Evolutionary conservation across 2,329 filamentous ascomycete genomes (phyloP).

Genomic region (Aureobasidium leucospermi): DNA sequence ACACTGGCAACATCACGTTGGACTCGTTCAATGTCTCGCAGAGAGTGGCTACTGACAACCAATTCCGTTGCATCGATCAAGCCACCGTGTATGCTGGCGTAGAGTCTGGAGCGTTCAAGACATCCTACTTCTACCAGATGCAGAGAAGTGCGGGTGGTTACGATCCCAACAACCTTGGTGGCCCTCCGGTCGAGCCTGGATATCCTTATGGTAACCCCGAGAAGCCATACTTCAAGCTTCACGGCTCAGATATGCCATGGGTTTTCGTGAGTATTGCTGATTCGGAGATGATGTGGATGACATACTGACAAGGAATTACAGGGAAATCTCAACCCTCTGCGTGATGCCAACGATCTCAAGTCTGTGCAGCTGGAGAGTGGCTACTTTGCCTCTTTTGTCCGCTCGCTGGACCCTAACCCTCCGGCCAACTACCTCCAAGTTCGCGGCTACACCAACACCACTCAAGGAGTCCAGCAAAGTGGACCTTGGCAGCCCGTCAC

Average conservation of each 20-base stretch:
- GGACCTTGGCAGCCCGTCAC: slow-evolving; percentile 32
- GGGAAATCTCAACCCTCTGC: slow-evolving; percentile 32
- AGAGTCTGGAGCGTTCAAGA: slow-evolving; percentile 38
- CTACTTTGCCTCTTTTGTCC: slow-evolving; percentile 47
- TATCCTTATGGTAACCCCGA: slow-evolving; percentile 42
- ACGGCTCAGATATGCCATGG: slow-evolving; percentile 47
- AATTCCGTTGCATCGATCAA: slow-evolving; percentile 54
- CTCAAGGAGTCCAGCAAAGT: slow-evolving; percentile 34
- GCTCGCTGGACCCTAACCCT: slow-evolving; percentile 46
- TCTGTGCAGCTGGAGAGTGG: slow-evolving; percentile 38
- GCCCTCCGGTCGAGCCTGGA: slow-evolving; percentile 34
- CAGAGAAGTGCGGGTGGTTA: slow-evolving; percentile 49
- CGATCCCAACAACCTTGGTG: slow-evolving; percentile 47
- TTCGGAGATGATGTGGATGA: slow-evolving; percentile 15
- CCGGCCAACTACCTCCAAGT: slow-evolving; percentile 37
- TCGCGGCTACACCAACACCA: slow-evolving; percentile 39
- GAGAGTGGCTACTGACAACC: slow-evolving; percentile 50
- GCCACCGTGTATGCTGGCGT: slow-evolving; percentile 49
- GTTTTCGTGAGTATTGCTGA: slow-evolving; percentile 44
- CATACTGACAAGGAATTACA: slow-evolving; percentile 14
- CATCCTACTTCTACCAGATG: slow-evolving; percentile 54
- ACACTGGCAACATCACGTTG: slow-evolving; percentile 44
- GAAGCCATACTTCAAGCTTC: slow-evolving; percentile 49
- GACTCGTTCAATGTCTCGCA: slow-evolving; percentile 50
- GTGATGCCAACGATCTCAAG: slow-evolving; percentile 45